These are phyloP conservation scores for Serendipita indica DNA, from an alignment of 768 basidiomycete genomes.

Conservation along the genomic window DNA sequence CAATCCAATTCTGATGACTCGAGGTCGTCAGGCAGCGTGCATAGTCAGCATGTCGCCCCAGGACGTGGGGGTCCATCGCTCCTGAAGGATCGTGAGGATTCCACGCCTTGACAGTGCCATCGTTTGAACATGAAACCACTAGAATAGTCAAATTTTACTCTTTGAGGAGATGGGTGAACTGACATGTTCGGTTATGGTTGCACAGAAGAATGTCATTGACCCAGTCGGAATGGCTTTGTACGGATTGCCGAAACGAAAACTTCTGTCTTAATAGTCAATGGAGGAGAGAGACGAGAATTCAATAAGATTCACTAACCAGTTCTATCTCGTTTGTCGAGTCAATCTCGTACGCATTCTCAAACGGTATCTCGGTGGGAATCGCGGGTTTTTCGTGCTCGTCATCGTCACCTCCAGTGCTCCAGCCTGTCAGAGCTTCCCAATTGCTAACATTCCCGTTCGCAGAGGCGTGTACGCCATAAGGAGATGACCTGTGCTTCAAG, in stretches of 20 bases:
- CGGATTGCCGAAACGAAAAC: slow-evolving; percentile 61
- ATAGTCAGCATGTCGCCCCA: slow-evolving; percentile 75
- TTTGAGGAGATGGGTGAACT: slow-evolving; percentile 17
- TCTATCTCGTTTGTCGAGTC: slow-evolving; percentile 27
- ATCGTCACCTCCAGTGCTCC: slow-evolving; percentile 59
- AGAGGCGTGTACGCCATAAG: slow-evolving; percentile 21
- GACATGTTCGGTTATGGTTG: slow-evolving; percentile 80
- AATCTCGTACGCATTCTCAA: slow-evolving; percentile 69
- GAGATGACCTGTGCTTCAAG: slow-evolving; percentile 34
- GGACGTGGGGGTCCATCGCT: slow-evolving; percentile 40
- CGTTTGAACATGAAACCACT: slow-evolving; percentile 91
- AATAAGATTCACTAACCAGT: not conserved
- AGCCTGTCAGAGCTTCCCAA: slow-evolving; percentile 79
- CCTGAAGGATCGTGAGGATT: slow-evolving; percentile 53
- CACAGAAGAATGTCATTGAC: slow-evolving; percentile 87
- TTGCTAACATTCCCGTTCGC: slow-evolving; percentile 25
- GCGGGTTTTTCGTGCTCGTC: slow-evolving; percentile 45
- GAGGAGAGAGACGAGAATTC: not conserved
- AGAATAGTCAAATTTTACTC: slow-evolving; percentile 11
- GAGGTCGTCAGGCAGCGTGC: slow-evolving; percentile 57
- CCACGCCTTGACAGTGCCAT: slow-evolving; percentile 91
- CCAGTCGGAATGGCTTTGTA: slow-evolving; percentile 89
- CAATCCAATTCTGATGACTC: slow-evolving; percentile 74
- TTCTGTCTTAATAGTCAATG: slow-evolving; percentile 23
- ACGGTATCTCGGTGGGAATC: slow-evolving; percentile 44